A percentile compares a stretch with the other conserved stretches of the same genome.
Conservation (phyloP, 2,329 filamentous ascomycete genomes). For the Elsinoe necatrix region DNA sequence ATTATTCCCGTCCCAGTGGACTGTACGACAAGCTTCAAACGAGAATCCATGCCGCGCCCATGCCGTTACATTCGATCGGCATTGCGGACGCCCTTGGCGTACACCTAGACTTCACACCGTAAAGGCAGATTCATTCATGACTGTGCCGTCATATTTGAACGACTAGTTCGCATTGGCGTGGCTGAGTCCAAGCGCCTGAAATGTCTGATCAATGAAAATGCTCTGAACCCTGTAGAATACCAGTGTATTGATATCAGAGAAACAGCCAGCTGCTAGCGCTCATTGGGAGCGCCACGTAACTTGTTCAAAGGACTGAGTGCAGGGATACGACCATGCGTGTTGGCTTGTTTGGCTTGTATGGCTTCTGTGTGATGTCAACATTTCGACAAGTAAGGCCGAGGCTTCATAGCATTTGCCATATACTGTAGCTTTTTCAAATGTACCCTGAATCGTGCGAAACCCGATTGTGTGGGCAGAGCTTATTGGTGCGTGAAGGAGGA, state of each 20-base stretch:
- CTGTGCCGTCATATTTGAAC: conserved; percentile 2
- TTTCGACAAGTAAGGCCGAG: not conserved
- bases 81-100: not conserved
- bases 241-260: not conserved
- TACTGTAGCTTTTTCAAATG: not conserved
- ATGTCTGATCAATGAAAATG: not conserved
- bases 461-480: not conserved
- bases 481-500: not conserved
- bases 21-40: not conserved
- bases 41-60: not conserved
- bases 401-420: not conserved
- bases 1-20: not conserved
- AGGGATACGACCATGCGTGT: not conserved
- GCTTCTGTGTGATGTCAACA: not conserved
- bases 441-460: conserved; percentile 4
- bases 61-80: not conserved
- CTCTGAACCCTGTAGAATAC: conserved; percentile 6
- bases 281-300: not conserved
- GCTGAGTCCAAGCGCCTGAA: not conserved
- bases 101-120: not conserved
- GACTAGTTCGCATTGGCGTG: not conserved
- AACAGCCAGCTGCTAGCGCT: not conserved
- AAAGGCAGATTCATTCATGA: not conserved
- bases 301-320: too few species aligned
- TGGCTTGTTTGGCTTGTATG: not conserved